Conservation (phyloP, 805 yeast genomes). For the Priceomyces melissophilus region DNA sequence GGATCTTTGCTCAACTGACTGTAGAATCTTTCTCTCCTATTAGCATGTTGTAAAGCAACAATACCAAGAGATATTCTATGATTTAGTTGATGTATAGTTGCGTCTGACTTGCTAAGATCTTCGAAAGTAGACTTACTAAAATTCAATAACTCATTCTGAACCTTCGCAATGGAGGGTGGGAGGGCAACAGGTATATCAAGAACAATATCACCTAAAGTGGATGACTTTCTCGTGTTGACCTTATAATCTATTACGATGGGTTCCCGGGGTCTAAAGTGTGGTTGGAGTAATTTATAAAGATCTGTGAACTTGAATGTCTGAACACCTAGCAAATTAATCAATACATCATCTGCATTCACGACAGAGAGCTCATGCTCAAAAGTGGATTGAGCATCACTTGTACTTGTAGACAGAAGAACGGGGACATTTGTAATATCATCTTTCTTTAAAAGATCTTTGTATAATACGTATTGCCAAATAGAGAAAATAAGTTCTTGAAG, state of each 20-base stretch:
- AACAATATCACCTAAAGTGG: conserved; percentile 76
- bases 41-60: conserved; percentile 51
- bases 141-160: conserved; percentile 36
- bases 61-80: conserved; percentile 47
- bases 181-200: conserved; percentile 60
- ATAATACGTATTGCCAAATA: conserved; percentile 75
- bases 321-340: conserved; percentile 43
- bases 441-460: conserved; percentile 51
- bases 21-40: conserved; percentile 75
- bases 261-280: conserved; percentile 72
- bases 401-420: conserved; percentile 31
- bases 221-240: conserved; percentile 70
- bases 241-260: conserved; percentile 78
- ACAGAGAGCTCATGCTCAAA: conserved; percentile 32
- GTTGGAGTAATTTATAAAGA: conserved; percentile 63
- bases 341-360: conserved; percentile 42
- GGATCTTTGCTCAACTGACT: conserved; percentile 74
- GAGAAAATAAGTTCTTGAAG: conserved; percentile 81
- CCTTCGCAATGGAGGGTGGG: conserved; percentile 34
- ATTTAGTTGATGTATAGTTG: conserved; percentile 39
- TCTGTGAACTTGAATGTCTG: conserved; percentile 65
- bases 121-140: conserved; percentile 38
- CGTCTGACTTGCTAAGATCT: conserved; percentile 41
- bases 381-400: conserved; percentile 16
- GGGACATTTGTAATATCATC: conserved; percentile 32